Evolutionary conservation across 805 yeast species (phyloP).

Genomic region (Lipomyces kockii): DNA sequence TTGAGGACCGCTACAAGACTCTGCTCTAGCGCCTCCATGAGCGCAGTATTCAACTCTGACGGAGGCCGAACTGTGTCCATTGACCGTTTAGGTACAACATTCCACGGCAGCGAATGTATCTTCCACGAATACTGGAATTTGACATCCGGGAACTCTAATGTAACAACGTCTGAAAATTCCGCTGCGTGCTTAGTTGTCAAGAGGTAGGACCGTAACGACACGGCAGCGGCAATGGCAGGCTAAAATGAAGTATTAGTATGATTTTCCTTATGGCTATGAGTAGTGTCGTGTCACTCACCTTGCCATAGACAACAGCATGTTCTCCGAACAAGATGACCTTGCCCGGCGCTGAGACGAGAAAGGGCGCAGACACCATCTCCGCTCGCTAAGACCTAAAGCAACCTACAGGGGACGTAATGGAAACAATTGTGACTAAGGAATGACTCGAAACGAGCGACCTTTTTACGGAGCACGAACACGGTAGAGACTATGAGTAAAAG

Average conservation of each 20-base stretch:
- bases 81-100: conserved; percentile 41
- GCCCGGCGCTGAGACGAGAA: conserved; percentile 91
- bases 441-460: neutral
- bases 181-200: conserved; percentile 57
- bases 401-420: neutral
- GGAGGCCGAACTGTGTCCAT: conserved; percentile 24
- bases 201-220: conserved; percentile 81
- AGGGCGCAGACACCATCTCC: conserved; percentile 50
- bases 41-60: conserved; percentile 60
- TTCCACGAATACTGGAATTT: conserved; percentile 68
- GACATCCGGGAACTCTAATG: conserved; percentile 84
- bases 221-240: conserved; percentile 96
- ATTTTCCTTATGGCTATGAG: neutral
- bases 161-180: conserved; percentile 51
- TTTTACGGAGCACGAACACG: neutral
- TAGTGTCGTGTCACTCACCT: conserved; percentile 44
- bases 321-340: conserved; percentile 96
- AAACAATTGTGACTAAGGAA: neutral
- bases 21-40: conserved; percentile 55
- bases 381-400: neutral
- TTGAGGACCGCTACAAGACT: conserved; percentile 54
- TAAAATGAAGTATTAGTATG: conserved; percentile 38
- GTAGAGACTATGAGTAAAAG: neutral
- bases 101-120: conserved; percentile 65
- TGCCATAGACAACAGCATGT: conserved; percentile 91